Evolutionary conservation across 345 rosid species (phyloP), one percentile per base, ranked within the genome.

Genomic region (Salix brachista): DNA sequence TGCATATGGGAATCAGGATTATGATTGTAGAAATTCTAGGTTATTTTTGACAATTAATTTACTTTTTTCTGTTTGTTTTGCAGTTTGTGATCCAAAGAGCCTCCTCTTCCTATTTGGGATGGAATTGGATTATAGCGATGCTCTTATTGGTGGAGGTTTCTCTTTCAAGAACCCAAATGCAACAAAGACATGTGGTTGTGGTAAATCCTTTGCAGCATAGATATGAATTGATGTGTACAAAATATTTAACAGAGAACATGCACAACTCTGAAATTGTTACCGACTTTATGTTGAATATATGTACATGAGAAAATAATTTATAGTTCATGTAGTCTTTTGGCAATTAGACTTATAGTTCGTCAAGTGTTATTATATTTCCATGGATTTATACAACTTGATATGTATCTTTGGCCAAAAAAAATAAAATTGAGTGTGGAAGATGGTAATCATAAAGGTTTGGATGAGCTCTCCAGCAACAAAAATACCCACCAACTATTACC

Each of bases 31-130:
- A 30, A 28, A 9, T 46, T 46, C 7, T 21, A 41, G 39, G 56
- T 48, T 67, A 23, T 16, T 6, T 26, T 28, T 17, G 39, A 4
- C n/a, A 25, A 41, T 8, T 65, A 21, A 14, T 42, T 56, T 46
- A 23, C 60, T 8, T 19, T 41, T 36, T 37, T 54, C 19, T 2
- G 26, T 71, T 77, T 48, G 25, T 79, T 74, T 80, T 86, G 90
- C 94, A 95, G 99, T 95, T 75, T 91, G 96, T 84, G 99, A 95
- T 91, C 97, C 99, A 1, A 95, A 95, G 89, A 95, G 99, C 88
- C 96, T 95, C 68, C 99, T 95, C 16, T 95, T 91, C 82, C 25
- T 95, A 56, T 95, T 83, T 13, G 99, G 97, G n/a, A 93, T 95
- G 99, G 98, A 93, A 79, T 82, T 95, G 76, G 99, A 95, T 84